Conservation (phyloP, 1,284 basidiomycete genomes). For the Irpex lacteus region DNA sequence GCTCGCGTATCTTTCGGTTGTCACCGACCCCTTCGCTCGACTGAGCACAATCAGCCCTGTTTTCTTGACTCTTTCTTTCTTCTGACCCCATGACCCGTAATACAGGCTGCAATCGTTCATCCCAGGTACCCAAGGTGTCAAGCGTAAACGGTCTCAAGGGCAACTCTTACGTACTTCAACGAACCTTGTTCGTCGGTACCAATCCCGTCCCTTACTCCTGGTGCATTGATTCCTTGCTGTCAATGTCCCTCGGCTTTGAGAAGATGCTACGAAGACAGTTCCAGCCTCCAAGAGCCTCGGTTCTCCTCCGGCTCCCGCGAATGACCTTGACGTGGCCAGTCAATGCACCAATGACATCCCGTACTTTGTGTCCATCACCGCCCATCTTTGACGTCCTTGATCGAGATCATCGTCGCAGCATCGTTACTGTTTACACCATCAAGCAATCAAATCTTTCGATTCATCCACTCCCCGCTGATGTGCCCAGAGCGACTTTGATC, state of each 20-base stretch:
- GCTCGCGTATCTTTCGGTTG: neutral
- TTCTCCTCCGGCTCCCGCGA: neutral
- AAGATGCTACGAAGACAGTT: neutral
- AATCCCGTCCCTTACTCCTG: neutral
- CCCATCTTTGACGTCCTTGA: neutral
- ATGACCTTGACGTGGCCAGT: neutral
- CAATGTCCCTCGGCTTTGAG: neutral
- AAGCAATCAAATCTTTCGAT: neutral
- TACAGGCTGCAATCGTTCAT: no score
- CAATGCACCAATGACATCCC: neutral
- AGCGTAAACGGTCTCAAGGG: neutral
- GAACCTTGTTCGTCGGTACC: neutral
- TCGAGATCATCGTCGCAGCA: neutral
- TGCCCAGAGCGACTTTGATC: neutral
- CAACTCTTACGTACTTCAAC: neutral
- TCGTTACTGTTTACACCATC: neutral
- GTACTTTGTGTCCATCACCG: neutral
- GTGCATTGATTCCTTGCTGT: neutral
- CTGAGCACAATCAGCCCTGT: neutral
- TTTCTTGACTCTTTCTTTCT: neutral
- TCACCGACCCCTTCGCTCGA: neutral
- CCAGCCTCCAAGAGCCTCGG: neutral
- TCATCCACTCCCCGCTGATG: neutral
- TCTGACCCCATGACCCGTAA: neutral
- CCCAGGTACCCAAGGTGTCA: neutral